Percentiles rank a stretch among this genome's conserved stretches.
phyloP scores from a whole-genome alignment of 768 basidiomycete species.

The Rhodotorula toruloides region DNA sequence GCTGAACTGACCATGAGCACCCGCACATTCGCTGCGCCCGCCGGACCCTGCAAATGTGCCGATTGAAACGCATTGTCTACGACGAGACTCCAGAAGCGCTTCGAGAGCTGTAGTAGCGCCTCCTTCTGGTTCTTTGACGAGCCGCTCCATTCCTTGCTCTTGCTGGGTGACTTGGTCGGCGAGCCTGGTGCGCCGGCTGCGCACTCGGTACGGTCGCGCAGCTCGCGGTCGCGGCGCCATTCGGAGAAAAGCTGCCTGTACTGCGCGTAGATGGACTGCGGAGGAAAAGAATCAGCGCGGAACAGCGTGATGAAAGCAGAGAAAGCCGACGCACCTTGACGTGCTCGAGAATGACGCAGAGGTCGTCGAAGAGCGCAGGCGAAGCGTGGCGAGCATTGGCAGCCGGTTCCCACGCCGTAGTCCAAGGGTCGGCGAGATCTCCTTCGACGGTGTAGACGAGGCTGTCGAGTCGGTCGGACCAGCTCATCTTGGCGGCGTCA shows the following conservation, averaged over 20 bases:
- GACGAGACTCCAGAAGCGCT: constrained; percentile 15
- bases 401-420: constrained; percentile 6
- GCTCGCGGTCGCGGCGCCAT: background rate
- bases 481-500: background rate
- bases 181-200: constrained; percentile 4
- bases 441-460: constrained; percentile 7
- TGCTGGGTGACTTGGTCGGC: constrained; percentile 24
- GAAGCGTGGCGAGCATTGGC: too few relatives aligned
- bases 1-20: constrained; percentile 8
- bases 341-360: constrained; percentile 6
- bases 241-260: background rate
- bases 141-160: constrained; percentile 8
- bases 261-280: constrained; percentile 8
- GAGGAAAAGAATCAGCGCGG: background rate
- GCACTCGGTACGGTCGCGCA: too few relatives aligned
- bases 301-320: background rate
- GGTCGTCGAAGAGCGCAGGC: constrained; percentile 1
- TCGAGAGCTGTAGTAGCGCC: constrained; percentile 8
- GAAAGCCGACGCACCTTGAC: background rate
- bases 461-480: background rate
- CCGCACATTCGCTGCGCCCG: constrained; percentile 7
- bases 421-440: constrained; percentile 15
- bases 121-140: constrained; percentile 18
- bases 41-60: background rate
- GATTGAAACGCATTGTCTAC: background rate